Conservation (phyloP, 495 filamentous ascomycete species). For the Aspergillus sclerotiicarbonarius region DNA sequence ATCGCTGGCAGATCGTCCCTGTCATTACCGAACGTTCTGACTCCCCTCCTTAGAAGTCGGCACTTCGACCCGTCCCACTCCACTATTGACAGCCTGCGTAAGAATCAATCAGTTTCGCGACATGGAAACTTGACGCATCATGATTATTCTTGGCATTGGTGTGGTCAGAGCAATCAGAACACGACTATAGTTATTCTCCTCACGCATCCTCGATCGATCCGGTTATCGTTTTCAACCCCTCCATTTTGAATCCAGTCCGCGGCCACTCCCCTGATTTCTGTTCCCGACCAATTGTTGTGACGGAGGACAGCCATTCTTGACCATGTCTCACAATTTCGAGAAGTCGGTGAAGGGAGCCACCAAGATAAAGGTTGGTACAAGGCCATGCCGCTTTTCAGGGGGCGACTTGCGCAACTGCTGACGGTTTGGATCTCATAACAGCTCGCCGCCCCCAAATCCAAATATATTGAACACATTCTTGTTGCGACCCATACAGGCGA, state of each 20-base stretch:
- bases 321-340: constrained; percentile 80
- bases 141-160: constrained; percentile 27
- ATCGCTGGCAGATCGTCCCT: not conserved
- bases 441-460: constrained; percentile 96
- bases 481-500: constrained; percentile 94
- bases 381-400: not conserved
- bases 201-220: not conserved
- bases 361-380: constrained; percentile 76
- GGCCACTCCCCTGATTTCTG: constrained; percentile 11
- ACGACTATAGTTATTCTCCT: constrained; percentile 22
- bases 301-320: constrained; percentile 15
- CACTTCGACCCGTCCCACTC: constrained; percentile 1
- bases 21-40: not conserved
- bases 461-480: constrained; percentile 98
- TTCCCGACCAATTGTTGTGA: constrained; percentile 8
- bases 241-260: not conserved
- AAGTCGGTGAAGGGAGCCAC: constrained; percentile 93
- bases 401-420: constrained; percentile 7
- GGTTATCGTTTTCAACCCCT: not conserved
- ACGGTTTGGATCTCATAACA: constrained; percentile 32
- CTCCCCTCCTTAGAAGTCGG: not conserved
- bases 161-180: constrained; percentile 22
- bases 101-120: constrained; percentile 20
- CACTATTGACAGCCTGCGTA: constrained; percentile 16
- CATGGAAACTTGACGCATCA: constrained; percentile 39